These are phyloP conservation scores for Aspergillus sclerotialis DNA, from an alignment of 2,329 filamentous ascomycete species.

Conservation along the genomic window DNA sequence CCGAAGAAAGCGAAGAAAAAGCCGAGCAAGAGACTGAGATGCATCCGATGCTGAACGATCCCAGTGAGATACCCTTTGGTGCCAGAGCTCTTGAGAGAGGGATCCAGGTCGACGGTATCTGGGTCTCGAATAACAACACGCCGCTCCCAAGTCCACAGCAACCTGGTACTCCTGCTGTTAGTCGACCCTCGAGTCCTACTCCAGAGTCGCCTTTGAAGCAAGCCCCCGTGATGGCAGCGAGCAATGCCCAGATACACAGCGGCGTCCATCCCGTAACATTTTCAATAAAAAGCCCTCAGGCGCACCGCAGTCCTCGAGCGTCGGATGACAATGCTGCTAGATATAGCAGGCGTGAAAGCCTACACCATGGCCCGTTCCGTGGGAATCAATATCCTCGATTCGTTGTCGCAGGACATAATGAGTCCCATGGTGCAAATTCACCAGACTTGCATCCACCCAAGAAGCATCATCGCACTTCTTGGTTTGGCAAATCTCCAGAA, in stretches of 20 bases:
- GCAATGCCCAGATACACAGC: slow-evolving; percentile 1
- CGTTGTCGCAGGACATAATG: not conserved
- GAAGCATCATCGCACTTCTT: not conserved
- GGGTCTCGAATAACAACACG: slow-evolving; percentile 53
- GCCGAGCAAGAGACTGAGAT: slow-evolving; percentile 46
- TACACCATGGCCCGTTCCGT: not conserved
- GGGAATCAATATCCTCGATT: not conserved
- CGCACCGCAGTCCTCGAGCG: not conserved
- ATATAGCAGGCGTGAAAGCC: slow-evolving; percentile 2
- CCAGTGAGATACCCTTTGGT: slow-evolving; percentile 72
- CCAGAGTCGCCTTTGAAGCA: slow-evolving; percentile 1
- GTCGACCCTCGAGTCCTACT: slow-evolving; percentile 9
- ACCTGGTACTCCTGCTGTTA: slow-evolving; percentile 15
- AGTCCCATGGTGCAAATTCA: not conserved
- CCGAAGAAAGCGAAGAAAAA: slow-evolving; percentile 63
- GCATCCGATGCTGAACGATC: slow-evolving; percentile 45
- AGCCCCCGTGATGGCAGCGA: not conserved
- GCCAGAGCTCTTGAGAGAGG: slow-evolving; percentile 78
- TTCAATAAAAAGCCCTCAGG: not conserved
- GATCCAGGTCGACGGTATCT: slow-evolving; percentile 77
- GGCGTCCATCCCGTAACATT: not conserved
- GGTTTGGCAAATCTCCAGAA: not conserved
- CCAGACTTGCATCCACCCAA: not conserved
- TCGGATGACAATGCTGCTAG: slow-evolving; percentile 1
- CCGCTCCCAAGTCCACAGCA: slow-evolving; percentile 18